A percentile compares a stretch with the other conserved stretches of the same genome.
phyloP scores from a whole-genome alignment of 192 early-diverging fungal genomes.

The Coemansia erecta region DNA sequence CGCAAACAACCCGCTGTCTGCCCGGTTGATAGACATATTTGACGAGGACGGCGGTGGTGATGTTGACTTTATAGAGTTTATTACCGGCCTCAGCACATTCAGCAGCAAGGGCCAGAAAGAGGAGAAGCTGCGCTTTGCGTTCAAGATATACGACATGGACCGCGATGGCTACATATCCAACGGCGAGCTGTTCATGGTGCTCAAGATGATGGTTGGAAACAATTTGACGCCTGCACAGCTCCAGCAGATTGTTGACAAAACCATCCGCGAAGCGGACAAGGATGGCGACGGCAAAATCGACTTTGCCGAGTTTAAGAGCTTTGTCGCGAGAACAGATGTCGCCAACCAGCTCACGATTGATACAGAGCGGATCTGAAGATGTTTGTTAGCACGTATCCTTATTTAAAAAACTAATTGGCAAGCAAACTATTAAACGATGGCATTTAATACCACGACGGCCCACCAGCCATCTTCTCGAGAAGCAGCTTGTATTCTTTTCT shows the following conservation, averaged over 20 bases:
- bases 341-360: conserved; percentile 95
- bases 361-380: conserved; percentile 37
- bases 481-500: conserved; percentile 41
- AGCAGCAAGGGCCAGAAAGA: conserved; percentile 91
- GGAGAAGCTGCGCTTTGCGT: conserved; percentile 94
- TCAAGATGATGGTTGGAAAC: conserved; percentile 99
- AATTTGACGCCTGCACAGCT: conserved; percentile 95
- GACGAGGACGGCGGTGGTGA: conserved; percentile 98
- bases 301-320: conserved; percentile 93
- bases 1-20: conserved; percentile 95
- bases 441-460: conserved; percentile 17
- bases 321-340: conserved; percentile 95
- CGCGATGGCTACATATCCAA: conserved; percentile 98
- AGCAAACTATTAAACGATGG: no score
- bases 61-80: conserved; percentile 99
- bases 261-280: conserved; percentile 96
- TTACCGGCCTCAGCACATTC: conserved; percentile 90
- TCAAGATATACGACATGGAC: conserved; percentile 99
- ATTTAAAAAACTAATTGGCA: not conserved
- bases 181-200: conserved; percentile 95
- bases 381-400: not conserved
- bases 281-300: conserved; percentile 93
- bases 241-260: conserved; percentile 99
- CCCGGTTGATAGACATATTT: conserved; percentile 94
- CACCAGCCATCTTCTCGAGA: conserved; percentile 19